Evolutionary conservation across 257 asterid genomes (phyloP).

Genomic region (Agastache rugosa): DNA sequence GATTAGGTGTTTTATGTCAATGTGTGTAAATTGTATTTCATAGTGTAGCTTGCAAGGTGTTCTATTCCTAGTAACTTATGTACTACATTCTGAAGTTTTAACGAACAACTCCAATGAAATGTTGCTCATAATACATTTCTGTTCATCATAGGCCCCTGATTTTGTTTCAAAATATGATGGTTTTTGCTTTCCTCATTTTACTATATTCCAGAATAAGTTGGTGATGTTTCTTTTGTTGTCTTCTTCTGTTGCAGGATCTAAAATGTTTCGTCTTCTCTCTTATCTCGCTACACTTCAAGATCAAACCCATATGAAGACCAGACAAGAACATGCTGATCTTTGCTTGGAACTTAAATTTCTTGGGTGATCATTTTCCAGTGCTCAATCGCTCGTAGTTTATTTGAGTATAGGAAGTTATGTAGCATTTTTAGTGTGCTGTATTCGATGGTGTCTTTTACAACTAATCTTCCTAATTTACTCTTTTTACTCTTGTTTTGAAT

Average conservation of each 20-base stretch:
- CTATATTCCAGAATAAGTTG: neutral
- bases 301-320: slow-evolving; percentile 69
- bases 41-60: neutral
- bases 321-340: slow-evolving; percentile 25
- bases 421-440: slow-evolving; percentile 19
- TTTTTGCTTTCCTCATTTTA: neutral
- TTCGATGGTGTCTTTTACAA: slow-evolving; percentile 14
- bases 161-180: neutral
- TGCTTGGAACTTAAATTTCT: slow-evolving; percentile 5
- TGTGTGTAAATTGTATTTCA: neutral
- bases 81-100: neutral
- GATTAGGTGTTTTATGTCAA: neutral
- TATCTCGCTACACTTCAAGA: slow-evolving; percentile 88
- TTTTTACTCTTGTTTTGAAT: slow-evolving; percentile 10
- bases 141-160: neutral
- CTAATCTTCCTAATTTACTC: slow-evolving; percentile 10
- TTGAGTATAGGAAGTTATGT: slow-evolving; percentile 11
- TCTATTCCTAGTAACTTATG: neutral
- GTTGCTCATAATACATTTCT: neutral
- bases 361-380: slow-evolving; percentile 19
- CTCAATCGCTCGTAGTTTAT: slow-evolving; percentile 29
- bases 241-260: slow-evolving; percentile 67
- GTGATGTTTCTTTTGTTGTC: slow-evolving; percentile 23
- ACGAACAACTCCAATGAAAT: neutral
- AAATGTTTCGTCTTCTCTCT: slow-evolving; percentile 91